Evolutionary conservation across 2,329 filamentous ascomycete genomes (phyloP), one percentile per base, ranked within the genome.

Genomic region (Exophiala lecanii-corni): DNA sequence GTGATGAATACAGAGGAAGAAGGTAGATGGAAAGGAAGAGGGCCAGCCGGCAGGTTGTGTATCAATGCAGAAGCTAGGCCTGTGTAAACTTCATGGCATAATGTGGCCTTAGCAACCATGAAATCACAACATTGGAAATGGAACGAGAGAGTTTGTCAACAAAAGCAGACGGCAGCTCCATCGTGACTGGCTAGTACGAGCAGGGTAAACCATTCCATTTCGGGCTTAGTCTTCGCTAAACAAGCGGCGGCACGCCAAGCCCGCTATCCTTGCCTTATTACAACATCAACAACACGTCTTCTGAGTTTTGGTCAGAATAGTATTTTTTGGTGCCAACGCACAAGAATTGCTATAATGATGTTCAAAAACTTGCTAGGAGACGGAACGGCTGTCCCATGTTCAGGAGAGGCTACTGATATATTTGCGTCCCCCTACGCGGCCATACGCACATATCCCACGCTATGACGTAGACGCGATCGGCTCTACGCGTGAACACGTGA

Each of bases 1-100:
- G 35, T 39, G 41, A 39, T 21, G 33, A 37, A 23, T 36, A 42
- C 35, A 36, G 31, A 44, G 28, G 35, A 41, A 42, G 37, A 43
- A 45, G 34, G 39, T 35, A 51, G 49, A 49, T 40, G 33, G 33
- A 20, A 35, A 52, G 39, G 40, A 36, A 39, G 39, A 21, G 45
- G 39, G 39, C 18, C 44, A 55, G 25, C 39, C 31, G 34, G 21
- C 25, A 30, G 32, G 28, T 16, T 39, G 39, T 37, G 45, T 51
- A 51, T 47, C 40, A 35, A 51, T 51, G 49, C 39, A 43, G 45
- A 51, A 47, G 45, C 45, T 51, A 51, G 48, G 45, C 35, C 33
- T 50, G 47, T 28, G 43, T 37, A 40, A 34, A 36, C 38, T 42
- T 43, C 47, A 50, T 39, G 35, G 39, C 47, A 46, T 50, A 46